Evolutionary conservation across 2,329 filamentous ascomycete genomes (phyloP), one percentile per base, ranked within the genome.

Genomic region (Hyphodiscus sp.): DNA sequence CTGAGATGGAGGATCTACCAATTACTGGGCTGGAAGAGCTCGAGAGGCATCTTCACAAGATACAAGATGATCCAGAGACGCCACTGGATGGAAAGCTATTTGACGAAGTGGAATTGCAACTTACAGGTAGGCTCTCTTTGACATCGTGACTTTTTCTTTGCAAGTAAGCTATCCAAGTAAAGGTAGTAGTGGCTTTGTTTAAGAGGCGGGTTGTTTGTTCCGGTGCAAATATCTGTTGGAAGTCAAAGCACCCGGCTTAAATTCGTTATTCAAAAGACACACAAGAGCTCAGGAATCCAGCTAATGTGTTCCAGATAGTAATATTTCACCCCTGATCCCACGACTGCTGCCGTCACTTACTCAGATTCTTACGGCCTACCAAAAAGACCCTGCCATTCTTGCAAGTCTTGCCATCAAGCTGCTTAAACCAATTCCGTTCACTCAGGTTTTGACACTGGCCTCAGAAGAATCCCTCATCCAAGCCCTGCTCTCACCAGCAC

Each of bases 61-160:
- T 84, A n/a, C 57, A 73, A 18, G 64, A 68, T 23, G 72, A 76
- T 55, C 69, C 75, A 18, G 68, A 69, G 0, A 65, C 73, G 1
- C 65, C 70, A 0, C 69, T 80, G 38, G 67, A 77, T 55, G 67
- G 69, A 11, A 76, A 76, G 59, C 70, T 84, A 1, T 78, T 85
- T 54, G 81, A 84, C 62, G 70, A 81, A 62, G 75, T 84, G 45
- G 76, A 80, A 61, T 73, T 83, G 3, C 80, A 83, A 62, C 70
- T 85, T 16, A 82, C 73, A 43, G 76, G 79, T 77, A 64, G 23
- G 65, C 8, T 26, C 23, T 26, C 8, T 26, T 26, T 8, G 23
- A 26, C 23, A 26, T 26, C 23, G 8, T 26, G 23, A 4, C 23
- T 26, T 26, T 8, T 26, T 26, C 8, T 3, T 26, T 26, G 23